Conservation (phyloP, 2,329 filamentous ascomycete genomes). For the Metarhizium robertsii region DNA sequence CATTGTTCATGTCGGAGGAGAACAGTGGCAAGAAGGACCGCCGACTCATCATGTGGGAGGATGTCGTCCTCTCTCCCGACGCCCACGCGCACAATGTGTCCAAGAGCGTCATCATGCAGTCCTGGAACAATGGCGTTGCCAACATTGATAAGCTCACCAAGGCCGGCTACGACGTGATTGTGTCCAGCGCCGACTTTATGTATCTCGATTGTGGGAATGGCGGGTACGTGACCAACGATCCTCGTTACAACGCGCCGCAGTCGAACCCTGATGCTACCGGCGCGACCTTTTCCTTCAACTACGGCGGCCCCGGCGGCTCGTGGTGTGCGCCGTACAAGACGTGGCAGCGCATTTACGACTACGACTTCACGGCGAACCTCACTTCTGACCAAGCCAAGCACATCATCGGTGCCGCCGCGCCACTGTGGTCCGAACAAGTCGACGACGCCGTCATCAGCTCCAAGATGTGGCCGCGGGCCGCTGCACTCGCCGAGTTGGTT, state of each 20-base stretch:
- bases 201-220: conserved; percentile 48
- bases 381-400: conserved; percentile 35
- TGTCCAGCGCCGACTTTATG: conserved; percentile 45
- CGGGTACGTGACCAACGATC: conserved; percentile 45
- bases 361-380: conserved; percentile 42
- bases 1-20: conserved; percentile 31
- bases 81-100: conserved; percentile 36
- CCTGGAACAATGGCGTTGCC: conserved; percentile 42
- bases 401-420: conserved; percentile 40
- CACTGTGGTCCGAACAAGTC: conserved; percentile 45
- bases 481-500: conserved; percentile 43
- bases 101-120: conserved; percentile 42
- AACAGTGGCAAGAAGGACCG: conserved; percentile 27
- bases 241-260: conserved; percentile 41
- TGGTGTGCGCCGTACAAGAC: conserved; percentile 52
- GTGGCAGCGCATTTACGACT: conserved; percentile 52
- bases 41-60: conserved; percentile 49
- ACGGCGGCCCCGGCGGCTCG: conserved; percentile 40
- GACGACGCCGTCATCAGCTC: conserved; percentile 40
- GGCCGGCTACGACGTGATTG: conserved; percentile 42
- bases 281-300: conserved; percentile 40
- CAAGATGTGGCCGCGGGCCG: conserved; percentile 47
- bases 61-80: conserved; percentile 32
- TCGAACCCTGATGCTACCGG: conserved; percentile 34
- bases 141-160: conserved; percentile 42